phyloP scores from a whole-genome alignment of 225 moss, liverwort and hornwort species.

The Straminergon stramineum region DNA sequence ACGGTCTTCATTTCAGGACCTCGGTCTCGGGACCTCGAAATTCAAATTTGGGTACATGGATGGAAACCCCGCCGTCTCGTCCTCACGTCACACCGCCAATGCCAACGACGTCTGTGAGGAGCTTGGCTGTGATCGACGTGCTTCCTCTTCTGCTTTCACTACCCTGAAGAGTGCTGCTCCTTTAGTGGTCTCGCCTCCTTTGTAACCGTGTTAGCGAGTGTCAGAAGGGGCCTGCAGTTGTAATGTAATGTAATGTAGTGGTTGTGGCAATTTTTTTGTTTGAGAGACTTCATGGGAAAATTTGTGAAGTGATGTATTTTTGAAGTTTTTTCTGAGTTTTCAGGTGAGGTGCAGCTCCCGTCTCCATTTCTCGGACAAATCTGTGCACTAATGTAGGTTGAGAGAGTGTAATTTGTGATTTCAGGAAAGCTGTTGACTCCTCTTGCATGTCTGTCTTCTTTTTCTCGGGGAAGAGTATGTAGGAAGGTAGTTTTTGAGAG shows the following conservation, averaged over 20 bases:
- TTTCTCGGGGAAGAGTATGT: no score
- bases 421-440: background rate
- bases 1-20: background rate
- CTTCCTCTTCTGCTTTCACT: background rate
- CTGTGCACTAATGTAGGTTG: background rate
- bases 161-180: background rate
- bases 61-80: background rate
- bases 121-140: background rate
- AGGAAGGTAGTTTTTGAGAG: background rate
- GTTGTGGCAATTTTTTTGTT: background rate
- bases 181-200: background rate
- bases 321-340: background rate
- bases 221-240: background rate
- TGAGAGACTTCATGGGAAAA: background rate
- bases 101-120: background rate
- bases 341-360: background rate
- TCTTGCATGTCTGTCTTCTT: no score
- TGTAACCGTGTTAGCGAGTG: background rate
- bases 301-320: background rate
- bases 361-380: background rate
- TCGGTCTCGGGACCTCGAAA: background rate
- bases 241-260: background rate
- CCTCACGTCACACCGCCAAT: background rate
- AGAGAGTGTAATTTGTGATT: background rate
- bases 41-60: background rate